These are phyloP conservation scores for Boletus insuetus DNA, from an alignment of 768 basidiomycete species.

Conservation along the genomic window DNA sequence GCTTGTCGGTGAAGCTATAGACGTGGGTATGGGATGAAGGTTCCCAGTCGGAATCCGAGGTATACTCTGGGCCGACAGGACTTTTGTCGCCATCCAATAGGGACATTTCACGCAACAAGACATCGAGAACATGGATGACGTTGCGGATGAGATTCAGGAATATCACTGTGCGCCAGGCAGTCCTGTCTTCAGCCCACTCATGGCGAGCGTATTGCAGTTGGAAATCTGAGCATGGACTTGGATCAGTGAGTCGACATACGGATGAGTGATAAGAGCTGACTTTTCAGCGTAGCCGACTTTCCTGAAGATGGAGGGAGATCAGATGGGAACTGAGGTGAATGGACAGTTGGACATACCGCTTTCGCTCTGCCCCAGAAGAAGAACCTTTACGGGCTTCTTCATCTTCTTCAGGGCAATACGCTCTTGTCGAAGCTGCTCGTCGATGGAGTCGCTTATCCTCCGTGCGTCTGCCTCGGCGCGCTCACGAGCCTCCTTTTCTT, in stretches of 20 bases:
- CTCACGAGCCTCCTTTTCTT: slow-evolving; percentile 54
- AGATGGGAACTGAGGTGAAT: slow-evolving; percentile 2
- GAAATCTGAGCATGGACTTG: slow-evolving; percentile 45
- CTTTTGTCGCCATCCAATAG: slow-evolving; percentile 29
- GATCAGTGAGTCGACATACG: background rate
- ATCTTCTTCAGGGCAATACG: slow-evolving; percentile 55
- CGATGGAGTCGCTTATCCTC: slow-evolving; percentile 68
- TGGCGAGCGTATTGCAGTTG: slow-evolving; percentile 69
- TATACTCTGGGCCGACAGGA: background rate
- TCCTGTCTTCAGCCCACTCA: slow-evolving; percentile 68
- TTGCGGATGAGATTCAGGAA: slow-evolving; percentile 80
- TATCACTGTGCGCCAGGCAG: slow-evolving; percentile 72
- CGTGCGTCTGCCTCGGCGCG: slow-evolving; percentile 61
- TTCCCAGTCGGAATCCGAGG: slow-evolving; percentile 15
- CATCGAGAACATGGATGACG: slow-evolving; percentile 59
- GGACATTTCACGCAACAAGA: slow-evolving; percentile 56
- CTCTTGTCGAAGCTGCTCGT: slow-evolving; percentile 68
- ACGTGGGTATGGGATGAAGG: slow-evolving; percentile 6
- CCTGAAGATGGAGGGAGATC: slow-evolving; percentile 26
- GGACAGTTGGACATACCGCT: slow-evolving; percentile 41
- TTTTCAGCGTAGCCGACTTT: slow-evolving; percentile 79
- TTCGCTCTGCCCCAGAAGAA: slow-evolving; percentile 75
- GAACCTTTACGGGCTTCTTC: slow-evolving; percentile 67
- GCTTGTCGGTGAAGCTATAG: slow-evolving; percentile 57
- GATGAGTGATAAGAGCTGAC: slow-evolving; percentile 32